These are phyloP conservation scores for Alternaria ventricosa DNA, from an alignment of 2,329 filamentous ascomycete genomes.

Conservation along the genomic window DNA sequence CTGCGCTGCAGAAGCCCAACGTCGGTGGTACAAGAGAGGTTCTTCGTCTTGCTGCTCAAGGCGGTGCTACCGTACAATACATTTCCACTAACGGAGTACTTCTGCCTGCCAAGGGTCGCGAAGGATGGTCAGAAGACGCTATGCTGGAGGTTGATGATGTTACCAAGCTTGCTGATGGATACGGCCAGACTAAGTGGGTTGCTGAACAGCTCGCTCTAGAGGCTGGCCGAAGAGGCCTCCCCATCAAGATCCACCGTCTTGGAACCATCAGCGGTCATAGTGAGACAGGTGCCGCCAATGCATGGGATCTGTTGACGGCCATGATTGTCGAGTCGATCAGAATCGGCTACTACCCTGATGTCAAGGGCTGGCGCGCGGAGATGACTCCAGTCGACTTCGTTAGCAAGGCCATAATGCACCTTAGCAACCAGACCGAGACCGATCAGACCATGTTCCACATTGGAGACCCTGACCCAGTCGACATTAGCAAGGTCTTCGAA, in stretches of 20 bases:
- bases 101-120: conserved; percentile 64
- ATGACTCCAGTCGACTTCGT: conserved; percentile 88
- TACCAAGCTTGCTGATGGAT: conserved; percentile 72
- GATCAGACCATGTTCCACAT: conserved; percentile 75
- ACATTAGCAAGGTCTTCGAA: conserved; percentile 70
- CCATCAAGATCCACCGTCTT: conserved; percentile 73
- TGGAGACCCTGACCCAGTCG: conserved; percentile 73
- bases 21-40: conserved; percentile 81
- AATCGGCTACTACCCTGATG: conserved; percentile 72
- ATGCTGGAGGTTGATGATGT: conserved; percentile 73
- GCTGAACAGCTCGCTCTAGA: conserved; percentile 77
- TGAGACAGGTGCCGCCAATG: conserved; percentile 74
- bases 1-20: conserved; percentile 74
- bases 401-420: conserved; percentile 73
- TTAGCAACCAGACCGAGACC: conserved; percentile 68
- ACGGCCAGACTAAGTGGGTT: conserved; percentile 83
- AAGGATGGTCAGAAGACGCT: conserved; percentile 74
- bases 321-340: conserved; percentile 78
- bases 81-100: conserved; percentile 82
- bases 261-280: conserved; percentile 83
- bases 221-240: conserved; percentile 71
- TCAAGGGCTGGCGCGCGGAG: conserved; percentile 78
- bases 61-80: conserved; percentile 76
- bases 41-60: conserved; percentile 70
- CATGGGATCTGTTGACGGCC: conserved; percentile 78